phyloP scores from a whole-genome alignment of 2,329 filamentous ascomycete genomes.

The Didymella keratinophila region DNA sequence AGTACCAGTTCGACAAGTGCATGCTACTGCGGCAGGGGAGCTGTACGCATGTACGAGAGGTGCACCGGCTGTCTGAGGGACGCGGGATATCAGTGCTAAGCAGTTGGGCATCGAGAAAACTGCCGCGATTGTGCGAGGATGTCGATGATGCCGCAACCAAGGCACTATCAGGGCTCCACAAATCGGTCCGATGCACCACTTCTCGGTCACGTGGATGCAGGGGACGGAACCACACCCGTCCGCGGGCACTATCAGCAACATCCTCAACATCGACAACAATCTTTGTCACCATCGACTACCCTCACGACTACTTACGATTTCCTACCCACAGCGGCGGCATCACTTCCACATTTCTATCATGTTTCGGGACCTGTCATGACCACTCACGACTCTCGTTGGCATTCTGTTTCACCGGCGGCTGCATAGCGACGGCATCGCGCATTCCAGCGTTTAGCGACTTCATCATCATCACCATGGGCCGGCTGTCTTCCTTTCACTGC shows the following conservation, averaged over 20 bases:
- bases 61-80: conserved; percentile 54
- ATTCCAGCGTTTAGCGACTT: conserved; percentile 47
- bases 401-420: conserved; percentile 29
- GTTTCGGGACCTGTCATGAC: neutral
- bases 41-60: conserved; percentile 53
- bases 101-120: neutral
- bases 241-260: neutral
- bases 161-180: neutral
- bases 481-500: conserved; percentile 19
- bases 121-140: neutral
- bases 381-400: conserved; percentile 32
- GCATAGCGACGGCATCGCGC: conserved; percentile 49
- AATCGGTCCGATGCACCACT: neutral
- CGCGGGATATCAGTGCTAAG: conserved; percentile 47
- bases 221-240: neutral
- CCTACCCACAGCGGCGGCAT: neutral
- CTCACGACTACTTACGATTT: neutral
- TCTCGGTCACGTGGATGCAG: neutral
- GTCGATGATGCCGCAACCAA: neutral
- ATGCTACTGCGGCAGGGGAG: conserved; percentile 51
- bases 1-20: conserved; percentile 36
- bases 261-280: neutral
- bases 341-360: neutral
- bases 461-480: conserved; percentile 20
- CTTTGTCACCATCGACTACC: neutral